A percentile compares a stretch with the other conserved stretches of the same genome.
These are phyloP conservation scores for Hypomyces rosellus DNA, from an alignment of 2,329 filamentous ascomycete genomes.

Conservation along the genomic window DNA sequence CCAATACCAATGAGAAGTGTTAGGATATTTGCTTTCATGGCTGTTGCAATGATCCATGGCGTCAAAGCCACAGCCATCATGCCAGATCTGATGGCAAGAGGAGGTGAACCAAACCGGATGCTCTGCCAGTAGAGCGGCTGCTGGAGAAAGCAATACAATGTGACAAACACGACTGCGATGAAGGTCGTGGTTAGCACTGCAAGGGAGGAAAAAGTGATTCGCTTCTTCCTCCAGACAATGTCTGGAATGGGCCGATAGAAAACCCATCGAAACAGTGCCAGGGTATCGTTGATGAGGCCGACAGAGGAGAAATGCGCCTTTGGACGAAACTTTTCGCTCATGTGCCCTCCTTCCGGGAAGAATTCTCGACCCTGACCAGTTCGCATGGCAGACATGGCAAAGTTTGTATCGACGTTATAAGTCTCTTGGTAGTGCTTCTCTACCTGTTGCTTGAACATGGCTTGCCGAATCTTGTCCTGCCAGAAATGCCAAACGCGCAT, in stretches of 20 bases:
- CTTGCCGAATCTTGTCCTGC: slow-evolving; percentile 88
- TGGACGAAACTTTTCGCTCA: slow-evolving; percentile 53
- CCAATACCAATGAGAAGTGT: slow-evolving; percentile 82
- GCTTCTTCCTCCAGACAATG: slow-evolving; percentile 58
- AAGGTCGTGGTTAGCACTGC: slow-evolving; percentile 63
- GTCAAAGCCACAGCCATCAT: slow-evolving; percentile 91
- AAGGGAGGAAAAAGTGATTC: slow-evolving; percentile 75
- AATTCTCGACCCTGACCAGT: slow-evolving; percentile 58
- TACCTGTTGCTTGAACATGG: slow-evolving; percentile 78
- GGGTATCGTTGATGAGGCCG: slow-evolving; percentile 64
- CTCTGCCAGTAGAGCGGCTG: slow-evolving; percentile 86
- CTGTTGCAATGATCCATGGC: slow-evolving; percentile 85
- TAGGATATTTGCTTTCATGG: slow-evolving; percentile 86
- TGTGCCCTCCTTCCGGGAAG: slow-evolving; percentile 60
- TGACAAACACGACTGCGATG: slow-evolving; percentile 63
- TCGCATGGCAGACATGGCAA: slow-evolving; percentile 38
- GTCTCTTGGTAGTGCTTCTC: slow-evolving; percentile 55
- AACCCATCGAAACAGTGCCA: slow-evolving; percentile 80
- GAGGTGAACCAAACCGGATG: slow-evolving; percentile 81
- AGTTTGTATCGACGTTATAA: slow-evolving; percentile 45
- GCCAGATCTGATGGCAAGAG: slow-evolving; percentile 76
- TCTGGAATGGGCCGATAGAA: slow-evolving; percentile 84
- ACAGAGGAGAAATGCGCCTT: slow-evolving; percentile 73
- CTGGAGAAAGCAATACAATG: slow-evolving; percentile 78
- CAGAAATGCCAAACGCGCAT: slow-evolving; percentile 81